A percentile compares a stretch with the other conserved stretches of the same genome.
Evolutionary conservation across 352 stramenopile species (phyloP).

Genomic region (Achlya hypogyna): DNA sequence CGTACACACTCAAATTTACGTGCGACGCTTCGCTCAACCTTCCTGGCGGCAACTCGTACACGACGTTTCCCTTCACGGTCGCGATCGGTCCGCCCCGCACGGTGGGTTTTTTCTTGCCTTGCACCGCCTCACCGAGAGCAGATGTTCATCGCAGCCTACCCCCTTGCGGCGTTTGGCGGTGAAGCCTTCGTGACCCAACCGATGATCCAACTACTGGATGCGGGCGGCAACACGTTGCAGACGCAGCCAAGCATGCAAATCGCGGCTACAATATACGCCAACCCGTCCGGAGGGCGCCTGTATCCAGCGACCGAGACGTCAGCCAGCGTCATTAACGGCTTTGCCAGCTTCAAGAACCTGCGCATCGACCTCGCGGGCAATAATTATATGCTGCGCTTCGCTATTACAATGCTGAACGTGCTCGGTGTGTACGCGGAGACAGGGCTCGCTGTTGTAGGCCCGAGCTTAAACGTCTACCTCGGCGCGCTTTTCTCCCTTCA

Average conservation of each 20-base stretch:
- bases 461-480: constrained; percentile 14
- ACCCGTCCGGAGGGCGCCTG: constrained; percentile 50
- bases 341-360: constrained; percentile 62
- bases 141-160: constrained; percentile 32
- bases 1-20: constrained; percentile 64
- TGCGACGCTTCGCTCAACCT: constrained; percentile 38
- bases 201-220: constrained; percentile 69
- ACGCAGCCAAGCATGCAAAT: constrained; percentile 57
- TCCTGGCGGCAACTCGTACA: constrained; percentile 37
- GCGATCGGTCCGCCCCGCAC: constrained; percentile 40
- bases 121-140: not conserved
- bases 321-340: constrained; percentile 33
- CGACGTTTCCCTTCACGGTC: constrained; percentile 76
- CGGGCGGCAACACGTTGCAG: constrained; percentile 53
- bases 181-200: constrained; percentile 67
- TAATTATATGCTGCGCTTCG: constrained; percentile 64
- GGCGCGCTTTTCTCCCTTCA: constrained; percentile 6
- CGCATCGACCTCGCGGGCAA: constrained; percentile 64
- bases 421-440: not conserved
- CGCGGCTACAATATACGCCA: constrained; percentile 54
- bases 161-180: constrained; percentile 37
- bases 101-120: constrained; percentile 15
- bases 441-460: constrained; percentile 1
- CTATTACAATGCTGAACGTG: not conserved
- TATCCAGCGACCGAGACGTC: constrained; percentile 33